These are phyloP conservation scores for Yamadazyma kitorensis DNA, from an alignment of 805 yeast species.

Conservation along the genomic window DNA sequence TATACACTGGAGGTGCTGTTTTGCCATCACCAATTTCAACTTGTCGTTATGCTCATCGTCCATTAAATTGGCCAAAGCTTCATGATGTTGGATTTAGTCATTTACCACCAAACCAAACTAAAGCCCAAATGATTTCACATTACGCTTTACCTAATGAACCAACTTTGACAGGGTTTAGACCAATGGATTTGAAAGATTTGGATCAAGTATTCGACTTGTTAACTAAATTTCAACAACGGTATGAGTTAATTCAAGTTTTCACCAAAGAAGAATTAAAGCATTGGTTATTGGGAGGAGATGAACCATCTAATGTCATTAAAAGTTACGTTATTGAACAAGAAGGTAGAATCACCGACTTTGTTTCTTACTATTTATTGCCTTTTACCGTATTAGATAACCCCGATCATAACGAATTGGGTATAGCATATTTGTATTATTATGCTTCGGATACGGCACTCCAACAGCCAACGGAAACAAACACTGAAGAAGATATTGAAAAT, in stretches of 20 bases:
- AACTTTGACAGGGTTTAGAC: slow-evolving; percentile 53
- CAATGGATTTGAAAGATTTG: slow-evolving; percentile 57
- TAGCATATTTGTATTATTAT: slow-evolving; percentile 88
- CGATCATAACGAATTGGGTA: slow-evolving; percentile 64
- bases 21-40: slow-evolving; percentile 90
- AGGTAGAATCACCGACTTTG: slow-evolving; percentile 78
- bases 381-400: slow-evolving; percentile 73
- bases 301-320: slow-evolving; percentile 52
- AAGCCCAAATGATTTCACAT: slow-evolving; percentile 60
- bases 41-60: slow-evolving; percentile 90
- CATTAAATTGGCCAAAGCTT: slow-evolving; percentile 86
- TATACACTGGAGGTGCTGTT: slow-evolving; percentile 88
- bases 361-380: slow-evolving; percentile 86
- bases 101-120: slow-evolving; percentile 69
- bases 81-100: slow-evolving; percentile 88
- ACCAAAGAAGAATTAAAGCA: slow-evolving; percentile 68
- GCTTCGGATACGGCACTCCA: slow-evolving; percentile 67
- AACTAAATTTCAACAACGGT: slow-evolving; percentile 60
- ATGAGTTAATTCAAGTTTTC: slow-evolving; percentile 71
- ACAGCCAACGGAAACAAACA: no score
- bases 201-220: slow-evolving; percentile 62
- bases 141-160: slow-evolving; percentile 55
- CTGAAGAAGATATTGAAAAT: slow-evolving; percentile 23
- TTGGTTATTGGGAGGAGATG: slow-evolving; percentile 64
- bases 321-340: slow-evolving; percentile 72